Evolutionary conservation across 2,329 filamentous ascomycete genomes (phyloP), one percentile per base, ranked within the genome.

Genomic region (Plectosphaerella sp.): DNA sequence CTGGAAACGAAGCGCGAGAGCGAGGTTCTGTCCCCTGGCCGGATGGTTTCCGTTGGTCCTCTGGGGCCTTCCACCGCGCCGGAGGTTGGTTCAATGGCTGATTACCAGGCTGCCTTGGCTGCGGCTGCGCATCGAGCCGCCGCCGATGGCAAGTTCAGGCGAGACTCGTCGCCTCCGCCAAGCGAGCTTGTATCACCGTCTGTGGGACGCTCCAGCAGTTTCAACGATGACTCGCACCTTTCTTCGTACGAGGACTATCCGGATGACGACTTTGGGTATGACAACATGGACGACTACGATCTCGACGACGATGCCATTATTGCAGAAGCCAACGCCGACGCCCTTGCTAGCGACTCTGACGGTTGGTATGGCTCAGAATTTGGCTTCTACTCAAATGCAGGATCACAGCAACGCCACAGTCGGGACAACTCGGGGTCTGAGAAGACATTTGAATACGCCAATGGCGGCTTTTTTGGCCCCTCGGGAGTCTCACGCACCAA

Each of bases 311-410:
- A 97, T 61, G 84, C 86, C 33, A 94, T 97, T 60, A 95, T 99
- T 54, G 93, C 92, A 0, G 94, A 91, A 53, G 94, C 94, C 5
- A 99, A 99, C 61, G 92, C 93, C 1, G 92, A 94, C 65, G 94
- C 89, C 1, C 77, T 99, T 8, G 93, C 94, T 45, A 92, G 91
- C 59, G 94, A 99, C 63, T 87, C 87, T 7, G 93, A 97, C 57
- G 93, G 91, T 1, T 95, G 94, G 74, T 99, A 99, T 64, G 94
- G 94, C 0, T 87, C 91, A 59, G 94, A 99, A 66, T 99, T 99
- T 64, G 92, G 91, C 1, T 99, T 99, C 67, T 99, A 96, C 67
- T 91, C 92, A 1, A 75, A 77, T 2, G 80, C 82, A 0, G 59
- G 71, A 5, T 65, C 65, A 15, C 66, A 71, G 11, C 65, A 69